Evolutionary conservation across 176 grass and related monocot species (phyloP), one percentile per base, ranked within the genome.

Genomic region (Pontederia paniculata): DNA sequence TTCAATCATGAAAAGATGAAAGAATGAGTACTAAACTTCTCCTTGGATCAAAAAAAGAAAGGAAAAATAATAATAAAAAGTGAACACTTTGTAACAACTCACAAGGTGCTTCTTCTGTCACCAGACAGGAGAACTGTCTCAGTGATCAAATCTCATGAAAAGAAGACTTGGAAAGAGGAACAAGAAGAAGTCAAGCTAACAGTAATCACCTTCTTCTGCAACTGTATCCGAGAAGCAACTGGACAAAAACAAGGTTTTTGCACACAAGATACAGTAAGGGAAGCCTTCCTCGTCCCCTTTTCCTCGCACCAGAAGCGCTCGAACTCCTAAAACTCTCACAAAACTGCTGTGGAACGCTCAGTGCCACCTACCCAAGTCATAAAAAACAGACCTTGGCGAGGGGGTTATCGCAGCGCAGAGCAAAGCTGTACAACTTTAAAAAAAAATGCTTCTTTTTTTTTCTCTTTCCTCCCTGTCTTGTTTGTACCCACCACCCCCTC

Each of bases 371-470:
- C 12, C 46, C 23, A 44, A 52, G 14, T 12, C 19, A 28, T 53
- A 47, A 53, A 72, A 72, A 72, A 44, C 55, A 44, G 21, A 72
- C 42, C 22, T 62, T 62, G 57, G 31, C 43, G 57, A 49, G 48
- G 16, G 47, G 56, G 41, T 45, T 14, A 37, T 22, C 25, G 22
- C 8, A 16, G 16, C 23, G 16, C 60, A 22, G 31, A 17, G 4
- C 21, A 17, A 22, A 23, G 12, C 9, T 23, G 8, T 48, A 41
- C 47, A 25, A 9, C 7, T 37, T 28, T 5, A 70, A 58, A 55
- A 64, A 55, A 64, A 48, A 28, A 17, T 17, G 11, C 1, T 16
- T 50, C 4, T 49, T 65, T 1, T 31, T 48, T 43, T 9, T 44
- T 45, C 11, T 14, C 31, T 23, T 21, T 9, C 0, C 42, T 9